Conservation (phyloP, 2,329 filamentous ascomycete genomes). For the Aspergillus unguis region DNA sequence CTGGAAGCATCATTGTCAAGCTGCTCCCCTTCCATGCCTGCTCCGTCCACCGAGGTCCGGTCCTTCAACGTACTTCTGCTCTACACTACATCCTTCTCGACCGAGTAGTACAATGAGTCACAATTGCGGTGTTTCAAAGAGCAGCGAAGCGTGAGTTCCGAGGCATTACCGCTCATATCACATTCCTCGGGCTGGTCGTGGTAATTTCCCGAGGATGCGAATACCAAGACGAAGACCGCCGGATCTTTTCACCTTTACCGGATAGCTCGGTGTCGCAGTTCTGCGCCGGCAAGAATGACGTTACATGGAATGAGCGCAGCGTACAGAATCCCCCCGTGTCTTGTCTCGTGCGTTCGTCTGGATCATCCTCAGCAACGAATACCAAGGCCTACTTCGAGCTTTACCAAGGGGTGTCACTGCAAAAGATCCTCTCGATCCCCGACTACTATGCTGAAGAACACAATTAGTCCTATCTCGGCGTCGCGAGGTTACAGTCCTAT, state of each 20-base stretch:
- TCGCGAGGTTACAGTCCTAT: not conserved
- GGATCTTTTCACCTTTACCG: not conserved
- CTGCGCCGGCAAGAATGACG: too few species aligned
- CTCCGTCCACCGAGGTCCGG: not conserved
- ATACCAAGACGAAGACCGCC: not conserved
- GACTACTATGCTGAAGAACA: not conserved
- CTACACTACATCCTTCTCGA: not conserved
- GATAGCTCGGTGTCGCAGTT: not conserved
- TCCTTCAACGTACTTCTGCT: not conserved
- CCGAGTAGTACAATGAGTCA: not conserved
- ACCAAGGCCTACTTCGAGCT: too few species aligned
- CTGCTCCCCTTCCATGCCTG: constrained; percentile 3
- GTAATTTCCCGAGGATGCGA: not conserved
- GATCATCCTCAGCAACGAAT: too few species aligned
- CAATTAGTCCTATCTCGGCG: not conserved
- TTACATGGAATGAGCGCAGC: too few species aligned
- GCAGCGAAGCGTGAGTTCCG: not conserved
- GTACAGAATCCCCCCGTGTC: too few species aligned
- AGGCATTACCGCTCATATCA: constrained; percentile 7
- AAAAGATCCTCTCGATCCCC: too few species aligned
- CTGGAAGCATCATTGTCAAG: constrained; percentile 13
- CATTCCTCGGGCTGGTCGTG: constrained; percentile 8
- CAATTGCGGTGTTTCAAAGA: not conserved
- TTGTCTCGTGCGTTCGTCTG: too few species aligned
- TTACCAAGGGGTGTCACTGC: too few species aligned